phyloP scores from a whole-genome alignment of 768 basidiomycete species.

The Lactarius deliciosus region DNA sequence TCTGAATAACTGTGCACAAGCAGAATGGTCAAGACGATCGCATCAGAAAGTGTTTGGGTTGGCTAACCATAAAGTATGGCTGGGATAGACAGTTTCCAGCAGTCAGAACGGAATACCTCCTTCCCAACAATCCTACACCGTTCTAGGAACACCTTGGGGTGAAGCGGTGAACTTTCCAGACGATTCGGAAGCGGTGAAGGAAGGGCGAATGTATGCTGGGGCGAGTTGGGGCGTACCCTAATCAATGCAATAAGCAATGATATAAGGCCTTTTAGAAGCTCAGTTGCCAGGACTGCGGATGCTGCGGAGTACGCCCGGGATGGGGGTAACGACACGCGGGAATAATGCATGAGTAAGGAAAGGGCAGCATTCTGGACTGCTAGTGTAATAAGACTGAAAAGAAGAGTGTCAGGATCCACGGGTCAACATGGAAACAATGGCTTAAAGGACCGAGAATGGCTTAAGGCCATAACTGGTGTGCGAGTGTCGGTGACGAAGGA shows the following conservation, averaged over 20 bases:
- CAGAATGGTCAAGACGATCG: conserved; percentile 23
- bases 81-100: conserved; percentile 97
- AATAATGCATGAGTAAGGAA: conserved; percentile 96
- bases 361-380: conserved; percentile 90
- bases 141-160: conserved; percentile 38
- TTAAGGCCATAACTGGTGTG: background rate
- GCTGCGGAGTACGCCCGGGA: conserved; percentile 87
- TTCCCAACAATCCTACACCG: conserved; percentile 58
- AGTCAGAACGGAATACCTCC: conserved; percentile 85
- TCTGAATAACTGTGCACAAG: conserved; percentile 68
- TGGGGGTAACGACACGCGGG: conserved; percentile 76
- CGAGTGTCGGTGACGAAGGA: background rate
- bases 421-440: background rate
- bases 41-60: background rate
- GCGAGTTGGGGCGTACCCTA: conserved; percentile 48
- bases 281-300: conserved; percentile 90
- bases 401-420: conserved; percentile 11
- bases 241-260: conserved; percentile 82
- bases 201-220: conserved; percentile 34
- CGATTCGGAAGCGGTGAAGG: conserved; percentile 31
- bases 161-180: conserved; percentile 38
- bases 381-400: conserved; percentile 70
- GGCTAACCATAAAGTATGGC: conserved; percentile 83
- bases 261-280: conserved; percentile 88
- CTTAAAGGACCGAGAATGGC: background rate